phyloP scores from a whole-genome alignment of 371 early-diverging fungal genomes.

The Actinomortierella wolfii region DNA sequence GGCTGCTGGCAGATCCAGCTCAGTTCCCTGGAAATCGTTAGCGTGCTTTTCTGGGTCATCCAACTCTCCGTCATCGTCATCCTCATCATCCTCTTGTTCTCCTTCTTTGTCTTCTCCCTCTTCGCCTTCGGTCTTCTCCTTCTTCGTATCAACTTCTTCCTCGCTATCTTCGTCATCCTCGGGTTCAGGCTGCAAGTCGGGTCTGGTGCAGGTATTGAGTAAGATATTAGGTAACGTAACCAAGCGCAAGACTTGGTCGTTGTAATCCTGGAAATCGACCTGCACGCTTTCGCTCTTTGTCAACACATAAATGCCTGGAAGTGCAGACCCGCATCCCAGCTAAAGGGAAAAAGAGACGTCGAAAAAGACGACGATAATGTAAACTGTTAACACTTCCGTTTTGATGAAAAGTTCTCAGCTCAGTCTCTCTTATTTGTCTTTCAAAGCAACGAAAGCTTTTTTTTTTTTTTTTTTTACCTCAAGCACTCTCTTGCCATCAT shows the following conservation, averaged over 20 bases:
- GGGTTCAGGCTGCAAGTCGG: slow-evolving; percentile 42
- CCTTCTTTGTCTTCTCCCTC: slow-evolving; percentile 42
- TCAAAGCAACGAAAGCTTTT: background rate
- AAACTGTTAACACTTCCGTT: no score
- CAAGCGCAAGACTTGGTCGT: slow-evolving; percentile 82
- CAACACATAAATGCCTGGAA: slow-evolving; percentile 84
- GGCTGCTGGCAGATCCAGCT: slow-evolving; percentile 30
- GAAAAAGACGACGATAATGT: background rate
- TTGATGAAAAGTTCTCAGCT: no score
- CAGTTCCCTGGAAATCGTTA: slow-evolving; percentile 51
- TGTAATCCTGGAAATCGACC: slow-evolving; percentile 92
- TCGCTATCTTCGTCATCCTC: slow-evolving; percentile 34
- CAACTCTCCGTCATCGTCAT: slow-evolving; percentile 51
- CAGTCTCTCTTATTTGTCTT: no score
- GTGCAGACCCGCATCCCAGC: slow-evolving; percentile 91
- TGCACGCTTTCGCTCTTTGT: slow-evolving; percentile 48
- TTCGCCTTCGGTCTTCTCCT: slow-evolving; percentile 15
- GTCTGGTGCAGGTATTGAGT: slow-evolving; percentile 67
- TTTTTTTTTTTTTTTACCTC: slow-evolving; percentile 53
- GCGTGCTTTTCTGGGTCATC: slow-evolving; percentile 51
- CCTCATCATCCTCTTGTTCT: slow-evolving; percentile 60
- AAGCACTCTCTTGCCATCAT: slow-evolving; percentile 60
- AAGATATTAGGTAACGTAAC: slow-evolving; percentile 92
- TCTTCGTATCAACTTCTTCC: slow-evolving; percentile 28
- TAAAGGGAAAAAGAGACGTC: slow-evolving; percentile 49